Base-by-base conservation (phyloP, 2,329 filamentous ascomycete genomes). In the Colletotrichum godetiae region DNA sequence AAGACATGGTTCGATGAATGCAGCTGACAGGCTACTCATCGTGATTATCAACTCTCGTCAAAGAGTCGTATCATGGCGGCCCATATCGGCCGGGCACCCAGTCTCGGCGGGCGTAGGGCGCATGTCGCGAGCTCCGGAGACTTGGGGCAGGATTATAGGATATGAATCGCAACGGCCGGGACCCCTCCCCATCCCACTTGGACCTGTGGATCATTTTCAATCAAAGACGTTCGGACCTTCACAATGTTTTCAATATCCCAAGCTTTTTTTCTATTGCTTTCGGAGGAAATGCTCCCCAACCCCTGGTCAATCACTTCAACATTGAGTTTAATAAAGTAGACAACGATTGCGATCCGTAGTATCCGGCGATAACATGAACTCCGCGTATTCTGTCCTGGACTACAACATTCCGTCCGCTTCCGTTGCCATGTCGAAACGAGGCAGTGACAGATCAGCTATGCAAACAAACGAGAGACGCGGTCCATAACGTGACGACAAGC, bases 1-100 rank as follows among this genome's bases (percentile, higher is more conserved):
- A 6, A 42, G 6, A 59, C 60, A 70, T 70, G 66, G 66, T 61
- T 58, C 60, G 46, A 73, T 65, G 33, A 56, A n/a, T 73, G 70
- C 70, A 70, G 67, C 60, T 49, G 35, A 49, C 33, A 55, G 55
- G 65, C 35, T 58, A 19, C 42, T 49, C 58, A 46, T 55, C 69
- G 42, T 15, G 52, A 53, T 33, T 46, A 46, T 59, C 42, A 59
- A 55, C 42, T 5, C 29, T 27, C 27, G 19, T 37, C 52, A n/a
- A 63, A 52, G 53, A 59, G 60, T 60, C 55, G 55, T 33, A 12
- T 33, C 42, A 60, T 63, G 0, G 42, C 46, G 11, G 49, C 24
- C 58, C 35, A 42, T 52, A 31, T 33, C 42, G 33, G 68, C 63
- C 62, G 68, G 13, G 46, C 19, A 22, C 33, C 33, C 22, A 33